phyloP scores from a whole-genome alignment of 495 filamentous ascomycete species.

The Hyaloscypha variabilis region DNA sequence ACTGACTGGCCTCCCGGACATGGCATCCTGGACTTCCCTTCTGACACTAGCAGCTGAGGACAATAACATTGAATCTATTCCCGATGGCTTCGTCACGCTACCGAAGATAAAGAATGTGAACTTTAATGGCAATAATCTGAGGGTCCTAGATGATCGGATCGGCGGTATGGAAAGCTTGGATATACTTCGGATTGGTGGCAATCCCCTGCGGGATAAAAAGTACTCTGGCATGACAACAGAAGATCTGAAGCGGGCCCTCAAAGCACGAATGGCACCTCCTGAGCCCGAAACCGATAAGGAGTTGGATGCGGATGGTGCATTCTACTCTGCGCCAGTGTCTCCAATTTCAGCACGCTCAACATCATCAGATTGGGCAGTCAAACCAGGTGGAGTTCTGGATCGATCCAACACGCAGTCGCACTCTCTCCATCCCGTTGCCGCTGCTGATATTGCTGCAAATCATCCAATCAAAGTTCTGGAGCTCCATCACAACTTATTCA shows the following conservation, averaged over 20 bases:
- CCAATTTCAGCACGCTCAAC: slow-evolving; percentile 35
- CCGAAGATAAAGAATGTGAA: slow-evolving; percentile 71
- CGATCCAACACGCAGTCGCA: slow-evolving; percentile 65
- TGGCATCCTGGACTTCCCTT: slow-evolving; percentile 72
- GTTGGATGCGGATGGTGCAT: slow-evolving; percentile 30
- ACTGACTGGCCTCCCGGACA: slow-evolving; percentile 67
- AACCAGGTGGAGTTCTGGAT: slow-evolving; percentile 73
- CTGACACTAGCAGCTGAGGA: slow-evolving; percentile 74
- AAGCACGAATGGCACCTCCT: slow-evolving; percentile 64
- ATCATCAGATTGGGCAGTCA: slow-evolving; percentile 62
- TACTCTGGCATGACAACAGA: slow-evolving; percentile 78
- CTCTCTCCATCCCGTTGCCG: slow-evolving; percentile 53
- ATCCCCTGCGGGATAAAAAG: slow-evolving; percentile 85
- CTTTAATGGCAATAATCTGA: slow-evolving; percentile 82
- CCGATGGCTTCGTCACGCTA: slow-evolving; percentile 70
- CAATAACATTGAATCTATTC: slow-evolving; percentile 75
- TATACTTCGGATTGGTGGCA: slow-evolving; percentile 75
- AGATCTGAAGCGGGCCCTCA: slow-evolving; percentile 78
- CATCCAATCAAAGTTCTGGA: slow-evolving; percentile 57
- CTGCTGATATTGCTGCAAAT: slow-evolving; percentile 48
- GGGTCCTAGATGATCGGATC: slow-evolving; percentile 71
- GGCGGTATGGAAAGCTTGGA: slow-evolving; percentile 78
- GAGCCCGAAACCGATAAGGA: slow-evolving; percentile 36
- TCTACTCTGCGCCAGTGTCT: slow-evolving; percentile 29
- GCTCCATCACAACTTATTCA: slow-evolving; percentile 77